phyloP scores from a whole-genome alignment of 1,284 basidiomycete genomes.

The Coniferiporia weirii region DNA sequence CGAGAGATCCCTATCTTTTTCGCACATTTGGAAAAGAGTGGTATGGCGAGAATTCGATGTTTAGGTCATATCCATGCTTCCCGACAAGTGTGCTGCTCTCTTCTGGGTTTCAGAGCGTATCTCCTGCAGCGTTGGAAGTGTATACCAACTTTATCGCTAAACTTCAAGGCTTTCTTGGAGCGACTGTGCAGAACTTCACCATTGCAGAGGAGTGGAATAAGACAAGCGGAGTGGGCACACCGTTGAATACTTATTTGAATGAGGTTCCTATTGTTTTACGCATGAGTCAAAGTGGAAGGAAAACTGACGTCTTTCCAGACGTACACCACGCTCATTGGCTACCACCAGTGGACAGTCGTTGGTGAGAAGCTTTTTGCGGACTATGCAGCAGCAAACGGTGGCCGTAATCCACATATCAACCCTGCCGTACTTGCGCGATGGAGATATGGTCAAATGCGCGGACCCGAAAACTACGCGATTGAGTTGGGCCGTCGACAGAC shows the following conservation, averaged over 20 bases:
- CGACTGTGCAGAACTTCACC: conserved; percentile 29
- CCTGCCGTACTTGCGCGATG: conserved; percentile 34
- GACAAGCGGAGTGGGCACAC: conserved; percentile 26
- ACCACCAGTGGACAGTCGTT: conserved; percentile 33
- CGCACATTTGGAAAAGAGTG: conserved; percentile 23
- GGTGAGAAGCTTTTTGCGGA: conserved; percentile 35
- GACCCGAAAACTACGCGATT: conserved; percentile 25
- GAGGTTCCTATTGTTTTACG: neutral
- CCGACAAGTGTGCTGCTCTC: conserved; percentile 34
- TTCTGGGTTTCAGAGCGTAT: conserved; percentile 29
- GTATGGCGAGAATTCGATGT: conserved; percentile 22
- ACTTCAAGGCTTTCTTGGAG: conserved; percentile 32
- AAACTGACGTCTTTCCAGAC: conserved; percentile 19
- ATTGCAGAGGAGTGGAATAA: conserved; percentile 30
- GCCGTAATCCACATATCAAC: conserved; percentile 35
- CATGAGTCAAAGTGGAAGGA: too few species aligned
- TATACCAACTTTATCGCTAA: conserved; percentile 33
- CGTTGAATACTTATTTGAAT: conserved; percentile 27
- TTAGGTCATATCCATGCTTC: conserved; percentile 29
- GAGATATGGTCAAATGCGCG: conserved; percentile 29
- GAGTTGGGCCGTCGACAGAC: conserved; percentile 22
- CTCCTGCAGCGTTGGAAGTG: conserved; percentile 25
- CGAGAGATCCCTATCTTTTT: conserved; percentile 18
- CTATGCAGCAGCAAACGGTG: conserved; percentile 32
- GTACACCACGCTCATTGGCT: conserved; percentile 32